A percentile compares a stretch with the other conserved stretches of the same genome.
Evolutionary conservation across 345 rosid species (phyloP).

Genomic region (Citrus sinensis): DNA sequence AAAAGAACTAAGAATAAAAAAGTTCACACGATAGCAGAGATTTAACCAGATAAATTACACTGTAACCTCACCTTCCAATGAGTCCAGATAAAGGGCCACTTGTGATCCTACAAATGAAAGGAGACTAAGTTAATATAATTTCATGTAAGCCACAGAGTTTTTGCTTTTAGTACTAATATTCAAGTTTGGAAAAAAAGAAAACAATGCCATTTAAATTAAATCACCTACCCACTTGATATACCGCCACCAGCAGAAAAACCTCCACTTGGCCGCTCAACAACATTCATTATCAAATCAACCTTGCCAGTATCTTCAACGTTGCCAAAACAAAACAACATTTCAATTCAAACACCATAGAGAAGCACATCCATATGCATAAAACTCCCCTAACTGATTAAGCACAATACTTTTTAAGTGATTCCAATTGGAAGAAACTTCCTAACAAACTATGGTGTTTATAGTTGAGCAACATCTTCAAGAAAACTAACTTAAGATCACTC

Average conservation of each 20-base stretch:
- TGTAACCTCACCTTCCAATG: constrained; percentile 72
- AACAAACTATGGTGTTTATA: background rate
- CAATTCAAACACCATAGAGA: background rate
- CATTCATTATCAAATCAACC: constrained; percentile 93
- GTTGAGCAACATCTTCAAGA: background rate
- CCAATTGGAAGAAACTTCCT: background rate
- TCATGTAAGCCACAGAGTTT: background rate
- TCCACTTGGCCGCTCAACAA: constrained; percentile 96
- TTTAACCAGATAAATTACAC: constrained; percentile 1
- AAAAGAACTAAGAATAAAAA: background rate
- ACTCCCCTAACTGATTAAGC: background rate
- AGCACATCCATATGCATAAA: background rate
- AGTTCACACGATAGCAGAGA: background rate
- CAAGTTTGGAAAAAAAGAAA: background rate
- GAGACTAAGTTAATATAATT: constrained; percentile 6
- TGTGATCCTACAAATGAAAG: constrained; percentile 62
- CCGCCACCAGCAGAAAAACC: constrained; percentile 99
- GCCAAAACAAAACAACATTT: background rate
- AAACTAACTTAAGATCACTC: background rate
- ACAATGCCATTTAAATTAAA: constrained; percentile 3
- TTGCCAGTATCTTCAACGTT: constrained; percentile 62
- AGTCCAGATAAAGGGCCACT: constrained; percentile 94
- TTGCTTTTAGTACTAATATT: background rate
- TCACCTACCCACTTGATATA: constrained; percentile 86
- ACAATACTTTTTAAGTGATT: background rate